A percentile compares a stretch with the other conserved stretches of the same genome.
Evolutionary conservation across 257 asterid genomes (phyloP).

Genomic region (Galeopsis tetrahit): DNA sequence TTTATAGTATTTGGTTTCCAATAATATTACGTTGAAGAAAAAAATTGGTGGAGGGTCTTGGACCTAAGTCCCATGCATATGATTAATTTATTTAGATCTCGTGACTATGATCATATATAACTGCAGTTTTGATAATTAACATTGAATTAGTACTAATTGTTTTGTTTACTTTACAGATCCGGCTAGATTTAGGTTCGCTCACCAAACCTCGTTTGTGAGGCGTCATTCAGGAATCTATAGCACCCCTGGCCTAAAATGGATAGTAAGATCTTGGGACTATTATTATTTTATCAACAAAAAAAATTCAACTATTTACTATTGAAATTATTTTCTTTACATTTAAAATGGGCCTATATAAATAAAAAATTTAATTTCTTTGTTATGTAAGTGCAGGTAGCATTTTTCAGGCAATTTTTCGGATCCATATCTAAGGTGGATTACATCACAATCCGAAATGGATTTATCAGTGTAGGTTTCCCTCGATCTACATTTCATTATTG

Average conservation of each 20-base stretch:
- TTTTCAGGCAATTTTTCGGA: constrained; percentile 73
- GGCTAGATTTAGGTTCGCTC: constrained; percentile 60
- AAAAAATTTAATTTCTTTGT: background rate
- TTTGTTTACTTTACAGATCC: constrained; percentile 51
- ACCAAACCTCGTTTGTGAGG: constrained; percentile 68
- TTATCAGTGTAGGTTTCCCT: constrained; percentile 59
- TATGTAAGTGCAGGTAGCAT: constrained; percentile 60
- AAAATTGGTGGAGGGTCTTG: no score
- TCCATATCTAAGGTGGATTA: constrained; percentile 76
- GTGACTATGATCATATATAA: background rate
- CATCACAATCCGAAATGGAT: constrained; percentile 70
- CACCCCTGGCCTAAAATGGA: constrained; percentile 62
- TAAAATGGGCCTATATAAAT: background rate
- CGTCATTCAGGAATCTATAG: constrained; percentile 56
- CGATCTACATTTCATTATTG: background rate
- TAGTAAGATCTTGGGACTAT: constrained; percentile 39
- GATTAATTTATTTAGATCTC: no score
- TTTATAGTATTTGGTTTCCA: no score
- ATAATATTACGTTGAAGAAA: no score
- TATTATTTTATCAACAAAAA: background rate
- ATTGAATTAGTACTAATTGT: no score
- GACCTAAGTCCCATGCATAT: no score
- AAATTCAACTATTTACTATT: background rate
- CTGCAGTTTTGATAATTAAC: no score
- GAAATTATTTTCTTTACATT: background rate